Evolutionary conservation across 768 basidiomycete genomes (phyloP).

Genomic region (Boletus rubropictus): DNA sequence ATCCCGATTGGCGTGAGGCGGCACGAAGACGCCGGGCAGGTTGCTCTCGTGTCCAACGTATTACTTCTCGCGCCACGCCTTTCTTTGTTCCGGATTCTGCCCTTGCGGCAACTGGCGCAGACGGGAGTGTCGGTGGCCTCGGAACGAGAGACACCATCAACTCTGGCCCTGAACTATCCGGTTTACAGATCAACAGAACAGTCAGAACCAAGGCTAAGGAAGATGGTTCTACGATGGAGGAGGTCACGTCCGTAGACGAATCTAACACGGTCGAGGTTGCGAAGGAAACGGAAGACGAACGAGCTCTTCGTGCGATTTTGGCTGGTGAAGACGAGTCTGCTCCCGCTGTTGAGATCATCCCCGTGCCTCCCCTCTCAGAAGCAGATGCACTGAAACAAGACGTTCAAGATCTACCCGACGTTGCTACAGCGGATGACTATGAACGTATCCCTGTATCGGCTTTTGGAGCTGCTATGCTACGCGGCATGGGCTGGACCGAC

Average conservation of each 20-base stretch:
- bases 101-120: conserved; percentile 48
- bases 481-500: conserved; percentile 97
- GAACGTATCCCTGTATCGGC: conserved; percentile 85
- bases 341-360: conserved; percentile 56
- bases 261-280: conserved; percentile 30
- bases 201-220: conserved; percentile 31
- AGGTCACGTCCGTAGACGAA: conserved; percentile 2
- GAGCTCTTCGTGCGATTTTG: conserved; percentile 75
- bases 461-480: conserved; percentile 87
- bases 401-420: conserved; percentile 70
- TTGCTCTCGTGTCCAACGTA: conserved; percentile 13
- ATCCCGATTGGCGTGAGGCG: conserved; percentile 84
- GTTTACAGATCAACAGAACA: conserved; percentile 50
- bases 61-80: conserved; percentile 6
- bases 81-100: conserved; percentile 66
- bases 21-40: conserved; percentile 53
- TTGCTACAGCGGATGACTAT: conserved; percentile 79
- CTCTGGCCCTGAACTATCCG: conserved; percentile 63
- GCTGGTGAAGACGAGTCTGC: conserved; percentile 41
- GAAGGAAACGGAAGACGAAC: conserved; percentile 69
- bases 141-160: conserved; percentile 74
- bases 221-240: conserved; percentile 12
- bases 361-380: conserved; percentile 57
- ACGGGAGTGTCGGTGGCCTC: conserved; percentile 73
- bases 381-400: conserved; percentile 82